Evolutionary conservation across 345 rosid genomes (phyloP).

Genomic region (Sonneratia caseolaris): DNA sequence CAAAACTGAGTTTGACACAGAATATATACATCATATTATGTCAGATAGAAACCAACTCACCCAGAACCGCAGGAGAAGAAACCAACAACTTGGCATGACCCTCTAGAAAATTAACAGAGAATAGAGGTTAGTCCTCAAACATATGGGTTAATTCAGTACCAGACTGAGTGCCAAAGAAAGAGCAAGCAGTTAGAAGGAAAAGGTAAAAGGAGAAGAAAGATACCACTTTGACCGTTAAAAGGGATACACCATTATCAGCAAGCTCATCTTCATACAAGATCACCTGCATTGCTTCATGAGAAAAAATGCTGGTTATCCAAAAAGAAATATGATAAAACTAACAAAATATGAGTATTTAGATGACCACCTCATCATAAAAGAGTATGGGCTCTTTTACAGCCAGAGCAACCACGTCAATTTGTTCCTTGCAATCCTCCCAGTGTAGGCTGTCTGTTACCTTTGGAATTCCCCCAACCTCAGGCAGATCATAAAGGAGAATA

Average conservation of each 20-base stretch:
- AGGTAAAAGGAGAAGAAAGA: conserved; percentile 10
- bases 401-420: conserved; percentile 64
- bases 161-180: not conserved
- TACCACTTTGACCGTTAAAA: conserved; percentile 94
- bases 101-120: conserved; percentile 35
- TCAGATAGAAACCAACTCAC: conserved; percentile 34
- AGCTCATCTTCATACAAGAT: conserved; percentile 94
- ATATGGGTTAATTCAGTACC: not conserved
- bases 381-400: conserved; percentile 91
- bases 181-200: not conserved
- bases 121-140: conserved; percentile 9
- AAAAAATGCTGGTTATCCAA: conserved; percentile 9
- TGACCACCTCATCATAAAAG: conserved; percentile 80
- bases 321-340: not conserved
- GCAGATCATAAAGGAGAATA: conserved; percentile 18
- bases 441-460: conserved; percentile 23
- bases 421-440: conserved; percentile 84
- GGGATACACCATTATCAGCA: conserved; percentile 89
- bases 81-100: conserved; percentile 97
- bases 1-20: not conserved
- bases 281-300: conserved; percentile 40
- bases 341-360: too few relatives aligned
- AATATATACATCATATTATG: not conserved
- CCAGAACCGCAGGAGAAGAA: conserved; percentile 93
- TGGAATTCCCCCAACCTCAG: conserved; percentile 16